Conservation (phyloP, 768 basidiomycete genomes). For the Cystoderma amianthinum region DNA sequence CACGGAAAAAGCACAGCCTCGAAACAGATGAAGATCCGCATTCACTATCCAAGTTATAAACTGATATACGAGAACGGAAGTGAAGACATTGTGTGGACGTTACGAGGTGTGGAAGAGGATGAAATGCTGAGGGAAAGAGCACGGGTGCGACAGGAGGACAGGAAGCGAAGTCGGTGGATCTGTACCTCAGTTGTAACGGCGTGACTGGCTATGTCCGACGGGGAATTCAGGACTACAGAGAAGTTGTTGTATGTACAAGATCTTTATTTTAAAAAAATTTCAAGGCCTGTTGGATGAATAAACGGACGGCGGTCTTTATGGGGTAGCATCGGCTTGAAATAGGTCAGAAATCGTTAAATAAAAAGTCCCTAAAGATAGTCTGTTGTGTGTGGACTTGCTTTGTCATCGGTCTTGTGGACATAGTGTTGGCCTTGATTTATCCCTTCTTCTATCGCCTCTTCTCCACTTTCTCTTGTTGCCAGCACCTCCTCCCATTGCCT, state of each 20-base stretch:
- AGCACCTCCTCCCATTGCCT: slow-evolving; percentile 8
- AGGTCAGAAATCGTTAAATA: neutral
- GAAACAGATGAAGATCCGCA: slow-evolving; percentile 40
- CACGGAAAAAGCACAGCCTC: slow-evolving; percentile 34
- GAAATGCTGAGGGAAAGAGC: slow-evolving; percentile 28
- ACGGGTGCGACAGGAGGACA: slow-evolving; percentile 46
- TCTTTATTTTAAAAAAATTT: too few relatives aligned
- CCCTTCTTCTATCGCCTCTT: slow-evolving; percentile 11
- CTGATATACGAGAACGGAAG: slow-evolving; percentile 58
- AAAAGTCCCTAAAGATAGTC: neutral
- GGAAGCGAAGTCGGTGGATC: slow-evolving; percentile 34
- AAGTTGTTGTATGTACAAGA: too few relatives aligned
- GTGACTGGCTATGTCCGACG: slow-evolving; percentile 3
- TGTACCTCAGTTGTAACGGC: slow-evolving; percentile 7
- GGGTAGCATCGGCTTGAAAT: neutral
- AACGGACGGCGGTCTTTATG: too few relatives aligned
- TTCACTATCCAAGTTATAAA: slow-evolving; percentile 58
- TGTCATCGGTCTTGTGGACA: slow-evolving; percentile 7
- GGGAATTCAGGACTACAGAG: too few relatives aligned
- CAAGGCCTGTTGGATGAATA: too few relatives aligned
- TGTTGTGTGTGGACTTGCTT: slow-evolving; percentile 5
- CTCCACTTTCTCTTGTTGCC: slow-evolving; percentile 7
- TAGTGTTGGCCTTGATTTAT: slow-evolving; percentile 7
- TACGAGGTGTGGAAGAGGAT: slow-evolving; percentile 23
- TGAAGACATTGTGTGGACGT: slow-evolving; percentile 49